These are phyloP conservation scores for Podaxis mareebaensis DNA, from an alignment of 768 basidiomycete species.

Conservation along the genomic window DNA sequence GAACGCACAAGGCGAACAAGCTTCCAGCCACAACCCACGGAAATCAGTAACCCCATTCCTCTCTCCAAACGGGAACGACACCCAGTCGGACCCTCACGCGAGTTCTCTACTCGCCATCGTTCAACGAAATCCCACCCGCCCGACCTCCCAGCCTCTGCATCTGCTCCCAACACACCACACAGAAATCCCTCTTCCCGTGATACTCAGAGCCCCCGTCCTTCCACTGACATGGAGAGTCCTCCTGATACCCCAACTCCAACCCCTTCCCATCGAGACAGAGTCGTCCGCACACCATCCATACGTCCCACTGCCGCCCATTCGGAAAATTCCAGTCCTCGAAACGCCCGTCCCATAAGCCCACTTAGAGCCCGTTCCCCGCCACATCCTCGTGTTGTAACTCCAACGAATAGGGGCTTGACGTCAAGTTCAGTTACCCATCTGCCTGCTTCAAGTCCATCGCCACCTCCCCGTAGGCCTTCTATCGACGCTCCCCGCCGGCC, in stretches of 20 bases:
- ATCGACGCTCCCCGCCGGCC: constrained; percentile 29
- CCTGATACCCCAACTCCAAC: constrained; percentile 14
- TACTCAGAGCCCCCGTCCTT: constrained; percentile 3
- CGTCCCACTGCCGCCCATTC: constrained; percentile 6
- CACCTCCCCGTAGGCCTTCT: constrained; percentile 37
- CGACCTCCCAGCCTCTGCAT: constrained; percentile 26
- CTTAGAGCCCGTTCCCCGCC: constrained; percentile 42
- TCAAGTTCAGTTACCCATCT: constrained; percentile 55
- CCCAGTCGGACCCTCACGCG: constrained; percentile 17
- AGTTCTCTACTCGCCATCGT: constrained; percentile 23
- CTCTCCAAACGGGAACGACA: constrained; percentile 19
- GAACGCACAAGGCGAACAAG: constrained; percentile 45
- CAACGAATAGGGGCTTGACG: constrained; percentile 41
- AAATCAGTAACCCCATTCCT: constrained; percentile 18
- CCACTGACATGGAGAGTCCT: constrained; percentile 12
- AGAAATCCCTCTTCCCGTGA: not conserved
- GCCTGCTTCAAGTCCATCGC: constrained; percentile 37
- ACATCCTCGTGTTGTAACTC: constrained; percentile 38
- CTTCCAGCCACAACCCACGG: constrained; percentile 27
- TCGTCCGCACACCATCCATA: not conserved
- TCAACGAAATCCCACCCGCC: constrained; percentile 33
- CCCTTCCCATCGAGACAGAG: constrained; percentile 10
- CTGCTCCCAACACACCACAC: constrained; percentile 21
- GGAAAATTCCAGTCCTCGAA: constrained; percentile 12
- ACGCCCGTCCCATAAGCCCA: constrained; percentile 19